Percentiles rank a stretch among this genome's conserved stretches.
Evolutionary conservation across 129 eudicot species (phyloP).

Genomic region (Lonicera japonica): DNA sequence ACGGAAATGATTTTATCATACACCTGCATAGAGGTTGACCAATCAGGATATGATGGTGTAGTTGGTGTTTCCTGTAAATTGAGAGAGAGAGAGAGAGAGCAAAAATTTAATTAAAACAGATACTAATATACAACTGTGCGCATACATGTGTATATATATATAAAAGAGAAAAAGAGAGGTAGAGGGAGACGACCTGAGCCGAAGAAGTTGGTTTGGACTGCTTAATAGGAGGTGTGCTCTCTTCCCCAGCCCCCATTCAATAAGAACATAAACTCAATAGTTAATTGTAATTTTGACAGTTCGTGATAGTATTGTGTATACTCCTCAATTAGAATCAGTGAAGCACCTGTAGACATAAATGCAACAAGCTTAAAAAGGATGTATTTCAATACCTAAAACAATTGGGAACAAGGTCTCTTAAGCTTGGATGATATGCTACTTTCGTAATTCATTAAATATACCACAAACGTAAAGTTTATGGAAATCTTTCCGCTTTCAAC

Average conservation of each 20-base stretch:
- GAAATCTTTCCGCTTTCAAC: not conserved
- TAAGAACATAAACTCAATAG: conserved; percentile 10
- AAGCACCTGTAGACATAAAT: conserved; percentile 25
- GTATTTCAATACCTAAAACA: no score
- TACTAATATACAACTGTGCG: not conserved
- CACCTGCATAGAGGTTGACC: conserved; percentile 90
- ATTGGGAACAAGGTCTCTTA: not conserved
- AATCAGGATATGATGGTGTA: conserved; percentile 69
- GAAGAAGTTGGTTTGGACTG: conserved; percentile 57
- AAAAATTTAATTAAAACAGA: not conserved
- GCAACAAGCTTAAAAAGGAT: not conserved
- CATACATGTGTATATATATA: not conserved
- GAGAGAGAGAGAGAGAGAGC: not conserved
- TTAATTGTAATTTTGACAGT: conserved; percentile 15
- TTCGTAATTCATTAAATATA: not conserved
- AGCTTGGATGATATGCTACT: not conserved
- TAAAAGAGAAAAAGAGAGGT: not conserved
- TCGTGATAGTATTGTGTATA: conserved; percentile 3
- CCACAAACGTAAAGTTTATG: not conserved
- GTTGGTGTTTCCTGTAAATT: conserved; percentile 52
- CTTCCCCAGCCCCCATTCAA: conserved; percentile 78
- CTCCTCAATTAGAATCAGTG: conserved; percentile 10
- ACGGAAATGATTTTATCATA: conserved; percentile 4
- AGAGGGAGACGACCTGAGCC: conserved; percentile 45
- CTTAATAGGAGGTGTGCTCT: conserved; percentile 69